Conservation (phyloP, 495 filamentous ascomycete species). For the Daldinia vernicosa region DNA sequence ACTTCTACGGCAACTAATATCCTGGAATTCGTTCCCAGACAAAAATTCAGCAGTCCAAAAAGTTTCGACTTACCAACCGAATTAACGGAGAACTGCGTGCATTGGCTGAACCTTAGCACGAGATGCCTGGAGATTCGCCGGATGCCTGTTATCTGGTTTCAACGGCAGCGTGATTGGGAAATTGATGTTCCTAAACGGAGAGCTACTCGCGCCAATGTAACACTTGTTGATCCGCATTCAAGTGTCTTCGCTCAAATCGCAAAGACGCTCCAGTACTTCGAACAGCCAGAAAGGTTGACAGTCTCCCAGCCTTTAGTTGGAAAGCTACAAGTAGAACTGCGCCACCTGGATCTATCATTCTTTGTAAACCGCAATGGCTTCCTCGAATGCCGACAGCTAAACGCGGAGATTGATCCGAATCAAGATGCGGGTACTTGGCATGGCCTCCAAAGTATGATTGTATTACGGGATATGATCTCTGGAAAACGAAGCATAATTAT, state of each 20-base stretch:
- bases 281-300: slow-evolving; percentile 44
- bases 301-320: slow-evolving; percentile 46
- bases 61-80: slow-evolving; percentile 60
- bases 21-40: slow-evolving; percentile 50
- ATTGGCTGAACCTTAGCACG: slow-evolving; percentile 66
- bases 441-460: slow-evolving; percentile 57
- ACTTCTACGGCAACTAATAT: slow-evolving; percentile 26
- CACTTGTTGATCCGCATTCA: slow-evolving; percentile 44
- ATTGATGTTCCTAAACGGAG: slow-evolving; percentile 39
- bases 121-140: slow-evolving; percentile 62
- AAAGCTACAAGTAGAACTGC: slow-evolving; percentile 48
- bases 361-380: slow-evolving; percentile 39
- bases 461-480: slow-evolving; percentile 52
- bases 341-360: slow-evolving; percentile 53
- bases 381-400: slow-evolving; percentile 56
- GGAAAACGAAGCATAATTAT: slow-evolving; percentile 48
- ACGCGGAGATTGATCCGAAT: slow-evolving; percentile 59
- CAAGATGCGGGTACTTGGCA: slow-evolving; percentile 62
- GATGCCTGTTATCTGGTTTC: slow-evolving; percentile 52
- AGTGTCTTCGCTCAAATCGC: slow-evolving; percentile 42
- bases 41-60: slow-evolving; percentile 35
- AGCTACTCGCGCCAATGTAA: slow-evolving; percentile 31
- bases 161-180: slow-evolving; percentile 42
- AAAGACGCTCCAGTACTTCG: slow-evolving; percentile 52
- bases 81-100: slow-evolving; percentile 60